Base-by-base conservation (phyloP, 192 early-diverging fungal genomes). In the Umbelopsis sp. region DNA sequence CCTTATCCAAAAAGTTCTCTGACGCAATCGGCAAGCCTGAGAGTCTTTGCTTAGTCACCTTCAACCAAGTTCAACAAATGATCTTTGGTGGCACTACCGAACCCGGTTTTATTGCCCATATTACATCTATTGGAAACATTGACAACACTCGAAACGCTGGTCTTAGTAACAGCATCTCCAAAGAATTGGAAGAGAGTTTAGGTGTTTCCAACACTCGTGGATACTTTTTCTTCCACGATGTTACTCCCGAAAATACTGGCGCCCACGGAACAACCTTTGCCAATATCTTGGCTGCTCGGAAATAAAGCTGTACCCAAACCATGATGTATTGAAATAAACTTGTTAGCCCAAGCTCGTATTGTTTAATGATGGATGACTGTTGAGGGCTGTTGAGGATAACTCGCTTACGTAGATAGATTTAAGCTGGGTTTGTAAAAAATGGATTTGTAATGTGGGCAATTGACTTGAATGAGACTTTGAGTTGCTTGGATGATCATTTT, bases 1-100 rank as follows among this genome's bases (percentile, higher is more conserved):
- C 22, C 7, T 9, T 68, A 8, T 75, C 66, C n/a, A 69, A 51
- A 21, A 29, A 65, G 22, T 79, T 79, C 66, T 62, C 77, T 41
- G 73, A 74, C n/a, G 49, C 49, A 14, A 79, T 79, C 14, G 77
- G 77, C 24, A 79, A 79, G 26, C 77, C 77, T 21, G 77, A 79
- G 34, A 26, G 17, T 36, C 73, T 79, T 32, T 79, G 77, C 49
- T 34, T 79, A 26, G 73, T 79, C 14, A 74, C 77, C 12, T 79
- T 75, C 34, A 41, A 21, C 44, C 65, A 71, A 25, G 77, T 65
- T 12, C 73, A 79, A 20, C 41, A 38, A 9, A 6, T 75, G 16
- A 44, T 21, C 22, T 79, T 59, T 66, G 73, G 50, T 53, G 77
- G 77, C 7, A 44, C 59, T 31, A 44, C 34, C 44, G 66, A 71